These are phyloP conservation scores for Sedum album DNA, from an alignment of 164 flowering plant species.

Conservation along the genomic window DNA sequence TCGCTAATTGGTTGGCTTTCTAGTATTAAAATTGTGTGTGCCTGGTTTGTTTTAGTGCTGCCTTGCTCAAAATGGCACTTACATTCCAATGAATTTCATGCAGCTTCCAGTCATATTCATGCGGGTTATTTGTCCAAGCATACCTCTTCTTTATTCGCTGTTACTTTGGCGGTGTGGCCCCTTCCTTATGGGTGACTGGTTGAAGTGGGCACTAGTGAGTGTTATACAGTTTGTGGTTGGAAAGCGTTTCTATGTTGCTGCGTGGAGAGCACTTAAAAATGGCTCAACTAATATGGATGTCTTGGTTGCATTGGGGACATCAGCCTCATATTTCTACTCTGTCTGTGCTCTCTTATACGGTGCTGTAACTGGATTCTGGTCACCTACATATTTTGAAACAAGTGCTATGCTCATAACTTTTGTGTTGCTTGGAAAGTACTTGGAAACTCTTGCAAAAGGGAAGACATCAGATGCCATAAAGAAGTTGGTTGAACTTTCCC, in stretches of 20 bases:
- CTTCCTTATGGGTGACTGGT: constrained; percentile 89
- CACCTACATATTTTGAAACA: constrained; percentile 94
- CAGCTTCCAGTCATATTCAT: constrained; percentile 86
- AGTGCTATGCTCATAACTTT: constrained; percentile 97
- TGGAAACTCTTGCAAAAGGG: constrained; percentile 93
- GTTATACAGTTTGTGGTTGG: constrained; percentile 88
- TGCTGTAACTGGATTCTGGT: constrained; percentile 88
- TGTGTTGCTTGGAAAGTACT: constrained; percentile 90
- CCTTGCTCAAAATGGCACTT: neutral
- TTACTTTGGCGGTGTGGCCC: constrained; percentile 90
- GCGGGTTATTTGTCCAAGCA: constrained; percentile 77
- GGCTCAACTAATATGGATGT: constrained; percentile 99
- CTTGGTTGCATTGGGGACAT: constrained; percentile 90
- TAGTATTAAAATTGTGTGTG: neutral
- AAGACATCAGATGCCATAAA: constrained; percentile 97
- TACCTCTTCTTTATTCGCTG: constrained; percentile 66
- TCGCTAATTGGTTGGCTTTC: neutral
- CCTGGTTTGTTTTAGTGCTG: neutral
- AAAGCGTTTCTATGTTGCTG: constrained; percentile 88
- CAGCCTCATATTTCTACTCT: constrained; percentile 93
- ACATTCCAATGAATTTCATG: constrained; percentile 7
- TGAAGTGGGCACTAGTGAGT: constrained; percentile 80
- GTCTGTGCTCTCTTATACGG: constrained; percentile 89
- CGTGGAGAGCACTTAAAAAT: constrained; percentile 80
- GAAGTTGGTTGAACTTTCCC: constrained; percentile 89